Conservation (phyloP, 805 yeast genomes). For the Ogataea ramenticola region DNA sequence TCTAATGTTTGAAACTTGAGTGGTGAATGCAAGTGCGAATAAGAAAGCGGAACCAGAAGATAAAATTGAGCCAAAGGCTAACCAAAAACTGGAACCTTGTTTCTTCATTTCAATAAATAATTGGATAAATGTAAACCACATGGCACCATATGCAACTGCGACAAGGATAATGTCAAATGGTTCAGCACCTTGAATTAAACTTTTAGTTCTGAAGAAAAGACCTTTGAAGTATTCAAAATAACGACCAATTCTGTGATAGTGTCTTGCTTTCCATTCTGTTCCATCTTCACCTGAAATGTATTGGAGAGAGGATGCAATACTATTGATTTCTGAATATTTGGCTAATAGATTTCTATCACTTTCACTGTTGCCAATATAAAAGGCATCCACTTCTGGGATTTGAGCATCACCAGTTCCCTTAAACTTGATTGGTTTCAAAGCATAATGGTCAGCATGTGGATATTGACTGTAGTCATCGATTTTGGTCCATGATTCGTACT, state of each 20-base stretch:
- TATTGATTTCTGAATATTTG: constrained; percentile 16
- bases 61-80: constrained; percentile 70
- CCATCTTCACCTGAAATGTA: constrained; percentile 29
- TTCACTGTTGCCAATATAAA: constrained; percentile 32
- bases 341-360: constrained; percentile 35
- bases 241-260: constrained; percentile 46
- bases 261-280: constrained; percentile 55
- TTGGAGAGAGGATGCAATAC: constrained; percentile 15
- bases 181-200: constrained; percentile 63
- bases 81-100: constrained; percentile 82
- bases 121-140: constrained; percentile 75
- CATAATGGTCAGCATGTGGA: constrained; percentile 37
- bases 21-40: constrained; percentile 63
- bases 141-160: constrained; percentile 74
- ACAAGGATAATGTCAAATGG: constrained; percentile 78
- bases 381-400: constrained; percentile 18
- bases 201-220: constrained; percentile 32
- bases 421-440: constrained; percentile 53
- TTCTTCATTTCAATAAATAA: constrained; percentile 69
- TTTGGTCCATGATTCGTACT: constrained; percentile 39
- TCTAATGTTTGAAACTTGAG: constrained; percentile 45
- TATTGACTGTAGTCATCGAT: constrained; percentile 35
- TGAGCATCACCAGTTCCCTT: constrained; percentile 25
- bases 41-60: constrained; percentile 80
- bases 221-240: constrained; percentile 45